Evolutionary conservation across 495 filamentous ascomycete genomes (phyloP), one percentile per base, ranked within the genome.

Genomic region (Aspergillus panamensis): DNA sequence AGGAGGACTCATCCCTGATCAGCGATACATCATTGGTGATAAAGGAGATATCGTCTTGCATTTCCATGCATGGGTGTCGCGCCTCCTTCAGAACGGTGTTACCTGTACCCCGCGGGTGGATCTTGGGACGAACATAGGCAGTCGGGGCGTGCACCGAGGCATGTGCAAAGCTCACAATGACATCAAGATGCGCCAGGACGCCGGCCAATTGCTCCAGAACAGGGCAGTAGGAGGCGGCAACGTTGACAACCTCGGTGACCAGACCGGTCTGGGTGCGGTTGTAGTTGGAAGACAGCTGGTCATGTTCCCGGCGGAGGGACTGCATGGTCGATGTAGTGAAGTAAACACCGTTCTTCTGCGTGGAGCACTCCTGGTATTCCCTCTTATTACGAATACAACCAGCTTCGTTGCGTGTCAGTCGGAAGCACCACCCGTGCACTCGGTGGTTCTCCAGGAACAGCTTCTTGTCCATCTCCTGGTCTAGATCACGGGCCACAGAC

Each of bases 281-380:
- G 77, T 99, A 99, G 69, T 89, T 96, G 59, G 91, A 88, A 6
- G 92, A 95, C 0, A 96, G 80, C 73, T 97, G 92, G 66, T 97
- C 94, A 65, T 92, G 91, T 65, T 97, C 93, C 42, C 94, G 84
- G 43, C 94, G 88, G 55, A 94, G 76, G 31, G 83, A 77, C 65
- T 93, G 90, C 64, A 99, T 82, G n/a, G 74, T 81, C 48, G 83
- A 84, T 6, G 92, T 99, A 3, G 94, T 97, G 77, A 99, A 99
- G 75, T 92, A 97, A 48, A 97, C 95, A 35, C 94, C 94, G 70
- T 96, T 97, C 79, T 97, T 99, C 78, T 97, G 95, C 7, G 94
- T 99, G 14, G 92, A 96, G 71, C 91, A 95, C 75, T 99, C 94
- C 66, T 91, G 88, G 66, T 97, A 99, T 43, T 85, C 80, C 58